phyloP scores from a whole-genome alignment of 2,329 filamentous ascomycete species.

The Knufia petricola region DNA sequence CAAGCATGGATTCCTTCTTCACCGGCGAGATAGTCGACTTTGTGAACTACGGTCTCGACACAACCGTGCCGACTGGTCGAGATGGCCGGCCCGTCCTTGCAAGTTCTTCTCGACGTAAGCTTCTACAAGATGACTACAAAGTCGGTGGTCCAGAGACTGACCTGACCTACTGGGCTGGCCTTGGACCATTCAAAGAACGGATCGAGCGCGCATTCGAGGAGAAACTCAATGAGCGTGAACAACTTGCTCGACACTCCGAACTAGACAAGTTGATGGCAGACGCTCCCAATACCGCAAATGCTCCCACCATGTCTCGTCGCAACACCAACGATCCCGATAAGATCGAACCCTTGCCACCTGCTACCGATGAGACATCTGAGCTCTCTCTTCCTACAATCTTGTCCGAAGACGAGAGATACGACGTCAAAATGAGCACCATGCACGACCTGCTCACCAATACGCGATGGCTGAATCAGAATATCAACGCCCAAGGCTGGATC shows the following conservation, averaged over 20 bases:
- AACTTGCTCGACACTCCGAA: not conserved
- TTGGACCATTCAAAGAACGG: slow-evolving; percentile 39
- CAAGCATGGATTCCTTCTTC: slow-evolving; percentile 54
- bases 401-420: slow-evolving; percentile 1
- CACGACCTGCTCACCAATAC: slow-evolving; percentile 3
- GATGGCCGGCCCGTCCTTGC: not conserved
- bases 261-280: slow-evolving; percentile 5
- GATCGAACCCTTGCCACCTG: slow-evolving; percentile 6
- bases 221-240: not conserved
- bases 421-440: slow-evolving; percentile 6
- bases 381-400: not conserved
- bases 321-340: not conserved
- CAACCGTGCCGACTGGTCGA: slow-evolving; percentile 32
- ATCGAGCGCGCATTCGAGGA: slow-evolving; percentile 24
- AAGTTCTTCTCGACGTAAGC: not conserved
- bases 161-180: slow-evolving; percentile 39
- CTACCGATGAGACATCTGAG: not conserved
- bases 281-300: not conserved
- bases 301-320: not conserved
- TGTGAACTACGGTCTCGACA: slow-evolving; percentile 38
- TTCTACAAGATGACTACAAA: slow-evolving; percentile 13
- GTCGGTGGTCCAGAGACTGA: slow-evolving; percentile 38
- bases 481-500: slow-evolving; percentile 36
- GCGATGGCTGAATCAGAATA: slow-evolving; percentile 20
- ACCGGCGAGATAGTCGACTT: slow-evolving; percentile 63